phyloP scores from a whole-genome alignment of 805 yeast genomes.

The Lachancea thermotolerans region DNA sequence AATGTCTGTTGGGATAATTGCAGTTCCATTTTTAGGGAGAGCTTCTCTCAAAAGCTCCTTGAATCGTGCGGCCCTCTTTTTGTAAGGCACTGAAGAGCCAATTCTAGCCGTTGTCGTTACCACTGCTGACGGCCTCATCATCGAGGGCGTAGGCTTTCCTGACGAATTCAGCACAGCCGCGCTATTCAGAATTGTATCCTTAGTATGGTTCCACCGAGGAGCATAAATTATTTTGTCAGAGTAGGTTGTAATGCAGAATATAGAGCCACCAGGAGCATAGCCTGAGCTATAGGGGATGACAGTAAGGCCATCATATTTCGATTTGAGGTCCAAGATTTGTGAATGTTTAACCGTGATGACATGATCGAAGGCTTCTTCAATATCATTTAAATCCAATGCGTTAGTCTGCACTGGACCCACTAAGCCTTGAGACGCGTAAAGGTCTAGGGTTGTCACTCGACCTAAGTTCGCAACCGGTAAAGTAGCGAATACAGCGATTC shows the following conservation, averaged over 20 bases:
- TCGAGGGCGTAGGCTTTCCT: constrained; percentile 57
- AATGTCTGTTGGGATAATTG: constrained; percentile 72
- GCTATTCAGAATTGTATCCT: constrained; percentile 74
- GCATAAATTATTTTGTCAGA: constrained; percentile 82
- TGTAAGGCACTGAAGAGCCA: constrained; percentile 59
- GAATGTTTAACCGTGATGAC: constrained; percentile 67
- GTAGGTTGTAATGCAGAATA: constrained; percentile 71
- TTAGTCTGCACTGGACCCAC: constrained; percentile 64
- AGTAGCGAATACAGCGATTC: constrained; percentile 78
- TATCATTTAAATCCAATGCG: constrained; percentile 57
- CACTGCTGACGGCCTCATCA: constrained; percentile 74
- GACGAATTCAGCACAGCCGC: constrained; percentile 50
- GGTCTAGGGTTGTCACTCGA: constrained; percentile 75
- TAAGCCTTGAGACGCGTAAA: constrained; percentile 64
- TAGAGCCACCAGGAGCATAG: constrained; percentile 86
- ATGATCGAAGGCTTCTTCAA: constrained; percentile 74
- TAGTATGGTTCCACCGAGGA: constrained; percentile 91
- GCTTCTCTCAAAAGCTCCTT: constrained; percentile 54
- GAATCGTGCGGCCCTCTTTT: constrained; percentile 56
- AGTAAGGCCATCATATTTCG: constrained; percentile 50
- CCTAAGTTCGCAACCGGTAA: constrained; percentile 87
- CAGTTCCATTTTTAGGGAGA: constrained; percentile 47
- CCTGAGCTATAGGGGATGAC: constrained; percentile 88
- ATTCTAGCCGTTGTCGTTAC: constrained; percentile 54
- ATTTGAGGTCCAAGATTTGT: constrained; percentile 62